Evolutionary conservation across 441 rosid species (phyloP), one percentile per base, ranked within the genome.

Genomic region (Gossypium trilobum): DNA sequence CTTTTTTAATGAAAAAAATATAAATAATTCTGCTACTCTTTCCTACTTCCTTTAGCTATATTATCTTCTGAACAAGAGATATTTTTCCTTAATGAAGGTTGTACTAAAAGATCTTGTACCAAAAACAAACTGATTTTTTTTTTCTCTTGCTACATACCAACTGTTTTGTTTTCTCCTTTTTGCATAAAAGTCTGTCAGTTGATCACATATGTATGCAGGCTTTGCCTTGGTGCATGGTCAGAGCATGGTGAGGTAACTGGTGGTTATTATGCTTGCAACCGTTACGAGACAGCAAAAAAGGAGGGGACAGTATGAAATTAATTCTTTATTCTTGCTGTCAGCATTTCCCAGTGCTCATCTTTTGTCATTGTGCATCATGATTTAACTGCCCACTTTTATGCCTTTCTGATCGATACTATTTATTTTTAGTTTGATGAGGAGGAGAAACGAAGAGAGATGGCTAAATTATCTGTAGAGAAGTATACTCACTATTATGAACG

Each of bases 211-310:
- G 63, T 57, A 51, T 80, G 82, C 72, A 88, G 95, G 95, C 87
- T 89, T 16, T 88, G 92, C 84, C 95, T 86, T 80, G 91, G 92
- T 74, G 85, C 87, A 70, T 89, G 95, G 92, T 42, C 87, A 48
- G 91, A 84, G 54, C 95, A 89, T 74, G 92, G 95, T 78, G 95
- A 89, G 86, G 82, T 86, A 79, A 89, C 92, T 64, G 95, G 95
- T 71, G 95, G 92, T 23, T 89, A 88, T 76, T 89, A 89, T 73
- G 92, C 91, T 48, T 89, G 95, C 80, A 89, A 89, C 74, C 91
- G 91, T 62, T 89, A 89, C 59, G 95, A 88, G 81, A 80, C 88
- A 48, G 91, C 92, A 10, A 88, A 84, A 75, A 87, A 88, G 79
- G 95, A 88, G 66, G 95, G 92, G 74, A 86, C 80, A 76, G 95